Evolutionary conservation across 306 rosid species (phyloP).

Genomic region (Prunus salicina): DNA sequence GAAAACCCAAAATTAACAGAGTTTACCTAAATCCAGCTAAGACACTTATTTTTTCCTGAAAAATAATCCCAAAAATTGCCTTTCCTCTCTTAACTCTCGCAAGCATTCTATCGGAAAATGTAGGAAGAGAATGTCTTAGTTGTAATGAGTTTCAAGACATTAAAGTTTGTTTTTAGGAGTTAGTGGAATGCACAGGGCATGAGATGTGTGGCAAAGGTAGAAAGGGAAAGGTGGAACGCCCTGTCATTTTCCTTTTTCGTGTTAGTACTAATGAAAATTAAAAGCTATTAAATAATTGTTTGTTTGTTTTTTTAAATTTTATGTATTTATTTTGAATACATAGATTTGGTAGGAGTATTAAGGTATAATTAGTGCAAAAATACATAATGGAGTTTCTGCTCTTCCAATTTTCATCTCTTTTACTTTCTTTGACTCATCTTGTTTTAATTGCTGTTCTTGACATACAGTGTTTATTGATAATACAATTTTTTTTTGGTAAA

Average conservation of each 20-base stretch:
- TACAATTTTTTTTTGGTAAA: conserved; percentile 4
- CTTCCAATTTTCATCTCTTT: neutral
- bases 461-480: neutral
- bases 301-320: neutral
- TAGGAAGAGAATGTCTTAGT: too few species aligned
- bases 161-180: too few species aligned
- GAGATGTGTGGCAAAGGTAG: too few species aligned
- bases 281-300: neutral
- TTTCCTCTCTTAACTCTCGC: too few species aligned
- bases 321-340: neutral
- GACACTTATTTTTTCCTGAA: too few species aligned
- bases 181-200: too few species aligned
- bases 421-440: neutral
- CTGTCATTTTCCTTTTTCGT: neutral
- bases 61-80: too few species aligned
- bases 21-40: too few species aligned
- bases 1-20: too few species aligned
- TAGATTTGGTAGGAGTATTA: neutral
- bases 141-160: too few species aligned
- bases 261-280: neutral
- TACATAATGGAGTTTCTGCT: neutral
- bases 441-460: neutral
- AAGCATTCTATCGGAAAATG: too few species aligned
- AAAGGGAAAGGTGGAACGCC: neutral
- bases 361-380: neutral